Base-by-base conservation (phyloP, 1,284 basidiomycete species). In the Peniophora sp. region DNA sequence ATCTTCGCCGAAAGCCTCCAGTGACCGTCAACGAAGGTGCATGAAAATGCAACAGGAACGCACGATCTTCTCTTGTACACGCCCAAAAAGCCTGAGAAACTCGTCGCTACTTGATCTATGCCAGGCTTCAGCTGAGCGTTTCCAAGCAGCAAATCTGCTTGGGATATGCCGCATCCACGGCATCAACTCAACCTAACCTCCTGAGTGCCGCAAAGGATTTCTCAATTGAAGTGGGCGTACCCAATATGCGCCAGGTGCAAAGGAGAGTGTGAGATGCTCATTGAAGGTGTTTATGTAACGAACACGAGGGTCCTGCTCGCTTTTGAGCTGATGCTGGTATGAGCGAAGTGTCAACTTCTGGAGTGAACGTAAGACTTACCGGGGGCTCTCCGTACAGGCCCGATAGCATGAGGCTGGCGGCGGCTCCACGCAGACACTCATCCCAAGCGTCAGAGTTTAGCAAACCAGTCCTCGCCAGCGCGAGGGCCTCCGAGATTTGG, bases 81-180 rank as follows among this genome's bases (percentile, higher is more conserved):
- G 45, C 10, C 50, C 49, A 36, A 54, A 48, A 23, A 59, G 56
- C n/a, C 24, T 24, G 32, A 54, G 51, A 39, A 60, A 59, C 54
- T 59, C 50, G 47, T 54, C 48, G 3, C 54, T 52, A 38, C 56
- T 56, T 19, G 43, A 46, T 16, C 25, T 43, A 41, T 53, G 53
- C 53, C 53, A 59, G 9, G 53, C 48, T 36, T 57, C 53, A 17
- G 55, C 55, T 6, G 45, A 49, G 19, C 52, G 50, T 32, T 56
- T 57, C 56, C 56, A 57, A 39, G 53, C 53, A 12, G 56, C 54
- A 36, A 56, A 52, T 44, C 56, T 57, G 34, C n/a, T 34, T 34
- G 19, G 10, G 20, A 11, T 19, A 14, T 24, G 32, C 39, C 16
- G n/a, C 39, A 41, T 41, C 39, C 39, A 41, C 6, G 39, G 39